Evolutionary conservation across 2,329 filamentous ascomycete species (phyloP), one percentile per base, ranked within the genome.

Genomic region (Zymoseptoria brevis): DNA sequence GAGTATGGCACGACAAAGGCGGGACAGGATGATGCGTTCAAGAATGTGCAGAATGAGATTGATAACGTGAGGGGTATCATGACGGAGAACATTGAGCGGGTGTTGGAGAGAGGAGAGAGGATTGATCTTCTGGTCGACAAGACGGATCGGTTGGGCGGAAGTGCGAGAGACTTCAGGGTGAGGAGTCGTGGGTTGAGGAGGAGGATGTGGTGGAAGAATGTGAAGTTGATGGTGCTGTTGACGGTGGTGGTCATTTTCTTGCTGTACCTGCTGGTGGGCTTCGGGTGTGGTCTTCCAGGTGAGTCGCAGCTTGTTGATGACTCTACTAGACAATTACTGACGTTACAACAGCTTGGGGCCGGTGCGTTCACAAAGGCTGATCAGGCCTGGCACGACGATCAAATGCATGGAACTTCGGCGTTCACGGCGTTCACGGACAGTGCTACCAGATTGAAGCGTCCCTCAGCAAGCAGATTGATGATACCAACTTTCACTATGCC

Each of bases 191-290:
- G 90, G 0, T 75, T 99, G 68, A 89, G 94, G 78, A 83, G 95
- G 71, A 83, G 87, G 75, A 97, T 99, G 94, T 99, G 94, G 94
- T 97, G 93, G 93, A 97, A 97, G 86, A 97, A 99, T 74, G 83
- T 96, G 52, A 95, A 95, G 79, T 77, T 99, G 67, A 96, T 97
- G 91, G 87, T 84, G 6, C 75, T 99, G 67, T 71, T 92, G 62
- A 80, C 75, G 3, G 71, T 96, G 51, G 90, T 92, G 1, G 75
- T 94, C 24, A 73, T 89, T 8, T 89, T 89, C 69, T 75, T 89
- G 74, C 69, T 89, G 3, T 90, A 89, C 71, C 69, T 90, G 11
- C 84, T 89, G 66, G 81, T 89, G 21, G 87, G 87, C 0, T 86
- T 89, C 74, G 87, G 85, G 4, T 90, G 87, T 72, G 87, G 87